phyloP scores from a whole-genome alignment of 306 rosid species.

The Carpinus fangiana region DNA sequence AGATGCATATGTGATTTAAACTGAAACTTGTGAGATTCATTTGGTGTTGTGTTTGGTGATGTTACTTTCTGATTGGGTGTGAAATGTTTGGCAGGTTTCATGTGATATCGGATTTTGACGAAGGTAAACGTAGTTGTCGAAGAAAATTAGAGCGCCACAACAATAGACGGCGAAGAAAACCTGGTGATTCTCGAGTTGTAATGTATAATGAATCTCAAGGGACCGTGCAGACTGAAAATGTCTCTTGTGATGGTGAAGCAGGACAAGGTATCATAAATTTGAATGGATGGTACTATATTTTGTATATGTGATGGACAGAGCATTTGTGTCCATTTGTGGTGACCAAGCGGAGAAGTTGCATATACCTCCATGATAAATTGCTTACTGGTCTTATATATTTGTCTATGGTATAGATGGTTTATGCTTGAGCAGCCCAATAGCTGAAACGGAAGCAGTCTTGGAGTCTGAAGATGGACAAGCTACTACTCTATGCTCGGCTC shows the following conservation, averaged over 20 bases:
- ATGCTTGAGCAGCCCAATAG: constrained; percentile 44
- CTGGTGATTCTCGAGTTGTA: constrained; percentile 37
- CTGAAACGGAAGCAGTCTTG: constrained; percentile 42
- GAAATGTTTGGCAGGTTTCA: constrained; percentile 71
- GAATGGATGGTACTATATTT: neutral
- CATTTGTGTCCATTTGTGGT: neutral
- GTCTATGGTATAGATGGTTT: constrained; percentile 51
- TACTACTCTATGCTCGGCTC: constrained; percentile 42
- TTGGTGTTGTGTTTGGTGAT: neutral
- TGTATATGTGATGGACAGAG: neutral
- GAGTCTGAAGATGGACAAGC: constrained; percentile 61
- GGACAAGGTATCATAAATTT: constrained; percentile 55
- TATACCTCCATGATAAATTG: constrained; percentile 19
- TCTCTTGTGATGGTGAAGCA: constrained; percentile 42
- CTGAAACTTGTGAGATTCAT: neutral
- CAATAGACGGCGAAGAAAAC: constrained; percentile 80
- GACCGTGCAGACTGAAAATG: constrained; percentile 50
- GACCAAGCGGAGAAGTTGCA: constrained; percentile 4
- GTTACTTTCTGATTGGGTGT: neutral
- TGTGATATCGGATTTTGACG: constrained; percentile 78
- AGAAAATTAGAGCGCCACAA: constrained; percentile 93
- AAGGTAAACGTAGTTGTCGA: constrained; percentile 95
- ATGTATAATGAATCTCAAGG: constrained; percentile 48
- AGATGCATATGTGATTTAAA: neutral
- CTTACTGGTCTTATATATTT: constrained; percentile 17